Conservation (phyloP, 139 green algal genomes). For the Chlorella vulgaris region DNA sequence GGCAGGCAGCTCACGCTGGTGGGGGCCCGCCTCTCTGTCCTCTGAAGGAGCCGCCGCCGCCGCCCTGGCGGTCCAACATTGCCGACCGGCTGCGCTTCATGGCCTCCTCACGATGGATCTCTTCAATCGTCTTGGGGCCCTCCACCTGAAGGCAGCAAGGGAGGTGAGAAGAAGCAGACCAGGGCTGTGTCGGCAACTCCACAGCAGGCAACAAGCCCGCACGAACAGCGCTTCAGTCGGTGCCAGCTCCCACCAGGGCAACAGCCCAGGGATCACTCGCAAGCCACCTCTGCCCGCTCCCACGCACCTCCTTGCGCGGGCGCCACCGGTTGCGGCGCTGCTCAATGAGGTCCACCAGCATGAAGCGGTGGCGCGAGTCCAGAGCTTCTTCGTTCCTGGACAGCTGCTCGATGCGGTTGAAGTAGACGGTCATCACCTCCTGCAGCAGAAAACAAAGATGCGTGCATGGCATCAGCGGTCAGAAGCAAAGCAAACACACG, state of each 20-base stretch:
- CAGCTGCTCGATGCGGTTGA: constrained; percentile 76
- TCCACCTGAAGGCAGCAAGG: constrained; percentile 58
- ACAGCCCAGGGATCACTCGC: too few relatives aligned
- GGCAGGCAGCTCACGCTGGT: too few relatives aligned
- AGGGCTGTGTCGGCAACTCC: too few relatives aligned
- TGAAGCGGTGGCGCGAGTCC: constrained; percentile 84
- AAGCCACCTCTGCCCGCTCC: too few relatives aligned
- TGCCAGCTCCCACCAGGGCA: too few relatives aligned
- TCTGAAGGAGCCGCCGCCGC: constrained; percentile 9
- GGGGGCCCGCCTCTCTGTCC: constrained; percentile 5
- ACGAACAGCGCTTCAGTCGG: too few relatives aligned
- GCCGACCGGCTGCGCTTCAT: constrained; percentile 33
- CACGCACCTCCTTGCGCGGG: constrained; percentile 23
- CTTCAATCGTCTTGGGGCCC: constrained; percentile 90
- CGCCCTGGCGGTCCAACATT: constrained; percentile 37
- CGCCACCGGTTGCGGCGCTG: constrained; percentile 42
- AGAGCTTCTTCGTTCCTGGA: constrained; percentile 59
- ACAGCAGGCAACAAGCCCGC: too few relatives aligned
- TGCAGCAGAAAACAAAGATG: background rate
- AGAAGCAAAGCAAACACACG: background rate
- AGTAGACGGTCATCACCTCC: constrained; percentile 85
- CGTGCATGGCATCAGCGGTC: background rate
- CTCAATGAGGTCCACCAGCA: constrained; percentile 80
- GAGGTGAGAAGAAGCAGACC: too few relatives aligned
- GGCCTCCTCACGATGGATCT: constrained; percentile 69